Evolutionary conservation across 306 rosid genomes (phyloP), one percentile per base, ranked within the genome.

Genomic region (Cucumis sativus): DNA sequence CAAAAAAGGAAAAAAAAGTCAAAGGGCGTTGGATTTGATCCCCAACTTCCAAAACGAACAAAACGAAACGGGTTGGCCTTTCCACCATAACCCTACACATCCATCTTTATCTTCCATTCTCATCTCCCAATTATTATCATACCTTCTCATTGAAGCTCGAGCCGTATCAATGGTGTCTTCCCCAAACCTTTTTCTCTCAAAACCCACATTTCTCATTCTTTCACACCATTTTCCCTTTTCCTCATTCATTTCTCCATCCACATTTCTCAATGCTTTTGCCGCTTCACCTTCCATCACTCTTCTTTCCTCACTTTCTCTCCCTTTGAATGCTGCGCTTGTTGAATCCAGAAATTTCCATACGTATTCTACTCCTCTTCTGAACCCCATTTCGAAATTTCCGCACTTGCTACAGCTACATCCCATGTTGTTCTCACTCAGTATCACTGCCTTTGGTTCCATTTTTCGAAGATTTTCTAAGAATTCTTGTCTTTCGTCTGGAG

Each of bases 231-330:
- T 89, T 64, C 88, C 97, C 79, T 82, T 90, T 74, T 86, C 88
- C 79, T 90, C 97, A 63, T 92, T 90, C 97, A 89, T 91, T 85
- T 88, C 95, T 0, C 91, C 72, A 43, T 62, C 67, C 37, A 33
- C 37, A 79, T 84, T 88, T 6, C 82, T 87, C 90, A 94, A 59
- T 10, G 85, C 94, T 77, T 84, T 91, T 4, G 98, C 94, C 1
- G 97, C 97, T 83, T 94, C 97, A 4, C 93, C 96, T 81, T 94
- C 98, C 96, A 94, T 91, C 88, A 94, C 62, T 21, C 88, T 88
- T 83, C 98, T 88, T 64, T 91, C 96, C 1, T 88, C 91, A 13
- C 91, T 89, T 80, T 91, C 98, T 2, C 92, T 81, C 0, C 93
- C 91, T 81, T 91, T 91, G 87, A 91, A 94, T 0, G 97, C 95